Conservation (phyloP, 2,329 filamentous ascomycete genomes). For the Orbilia javanica region DNA sequence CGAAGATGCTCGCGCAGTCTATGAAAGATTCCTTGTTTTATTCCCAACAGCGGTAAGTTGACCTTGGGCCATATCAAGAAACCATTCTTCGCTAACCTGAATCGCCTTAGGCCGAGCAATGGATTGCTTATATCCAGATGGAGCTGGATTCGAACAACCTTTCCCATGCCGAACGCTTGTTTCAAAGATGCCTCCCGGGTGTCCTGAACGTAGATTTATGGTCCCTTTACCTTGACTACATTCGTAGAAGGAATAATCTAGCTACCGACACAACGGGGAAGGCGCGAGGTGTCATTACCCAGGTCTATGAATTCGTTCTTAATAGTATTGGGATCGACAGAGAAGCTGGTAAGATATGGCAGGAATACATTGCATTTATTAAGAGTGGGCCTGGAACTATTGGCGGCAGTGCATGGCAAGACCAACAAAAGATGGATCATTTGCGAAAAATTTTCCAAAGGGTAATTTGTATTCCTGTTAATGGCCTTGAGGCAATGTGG, state of each 20-base stretch:
- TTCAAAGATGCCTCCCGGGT: slow-evolving; percentile 80
- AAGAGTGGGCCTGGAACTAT: slow-evolving; percentile 86
- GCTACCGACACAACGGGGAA: slow-evolving; percentile 81
- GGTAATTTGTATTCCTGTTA: slow-evolving; percentile 87
- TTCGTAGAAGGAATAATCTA: slow-evolving; percentile 89
- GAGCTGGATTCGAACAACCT: slow-evolving; percentile 90
- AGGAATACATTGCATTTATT: slow-evolving; percentile 94
- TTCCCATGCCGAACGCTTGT: slow-evolving; percentile 82
- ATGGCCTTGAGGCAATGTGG: slow-evolving; percentile 86
- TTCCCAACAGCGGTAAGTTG: slow-evolving; percentile 90
- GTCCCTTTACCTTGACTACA: slow-evolving; percentile 94
- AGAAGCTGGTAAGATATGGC: slow-evolving; percentile 89
- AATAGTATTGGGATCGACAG: slow-evolving; percentile 90
- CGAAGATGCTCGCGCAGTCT: slow-evolving; percentile 82
- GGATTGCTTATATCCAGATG: slow-evolving; percentile 89
- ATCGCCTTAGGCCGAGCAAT: slow-evolving; percentile 80
- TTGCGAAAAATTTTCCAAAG: slow-evolving; percentile 92
- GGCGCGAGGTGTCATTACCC: slow-evolving; percentile 82
- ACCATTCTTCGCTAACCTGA: slow-evolving; percentile 40
- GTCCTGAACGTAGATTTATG: slow-evolving; percentile 88
- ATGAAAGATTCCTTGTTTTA: slow-evolving; percentile 85
- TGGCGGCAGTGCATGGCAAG: slow-evolving; percentile 91
- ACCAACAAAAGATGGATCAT: slow-evolving; percentile 97
- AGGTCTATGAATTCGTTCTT: slow-evolving; percentile 92
- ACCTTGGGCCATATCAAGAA: slow-evolving; percentile 13